Evolutionary conservation across 2,329 filamentous ascomycete species (phyloP).

Genomic region (Venturia aucupariae): DNA sequence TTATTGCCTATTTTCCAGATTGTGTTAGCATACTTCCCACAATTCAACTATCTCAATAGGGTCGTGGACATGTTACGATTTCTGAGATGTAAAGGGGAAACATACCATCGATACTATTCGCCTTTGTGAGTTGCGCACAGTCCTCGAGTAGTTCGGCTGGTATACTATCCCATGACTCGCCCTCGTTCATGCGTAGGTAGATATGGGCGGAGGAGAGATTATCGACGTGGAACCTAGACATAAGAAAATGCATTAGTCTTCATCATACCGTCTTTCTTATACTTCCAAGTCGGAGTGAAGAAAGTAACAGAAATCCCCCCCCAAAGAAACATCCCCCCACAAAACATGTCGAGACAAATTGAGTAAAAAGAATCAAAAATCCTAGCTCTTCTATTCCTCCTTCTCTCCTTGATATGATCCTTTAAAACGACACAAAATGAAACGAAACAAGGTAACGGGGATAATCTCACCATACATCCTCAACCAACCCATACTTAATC

Average conservation of each 20-base stretch:
- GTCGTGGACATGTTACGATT: too few species aligned
- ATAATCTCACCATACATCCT: slow-evolving; percentile 77
- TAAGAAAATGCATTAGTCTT: background rate
- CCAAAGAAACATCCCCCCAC: too few species aligned
- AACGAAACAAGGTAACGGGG: background rate
- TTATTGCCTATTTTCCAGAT: slow-evolving; percentile 70
- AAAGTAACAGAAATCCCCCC: too few species aligned
- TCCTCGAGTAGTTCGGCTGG: slow-evolving; percentile 67
- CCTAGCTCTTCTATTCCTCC: background rate
- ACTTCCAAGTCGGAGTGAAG: background rate
- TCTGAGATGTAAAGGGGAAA: background rate
- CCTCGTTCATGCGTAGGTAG: slow-evolving; percentile 75
- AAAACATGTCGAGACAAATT: too few species aligned
- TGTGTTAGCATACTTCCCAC: too few species aligned
- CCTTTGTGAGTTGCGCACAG: slow-evolving; percentile 95
- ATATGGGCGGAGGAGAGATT: slow-evolving; percentile 96
- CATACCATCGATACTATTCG: slow-evolving; percentile 90
- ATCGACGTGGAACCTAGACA: slow-evolving; percentile 73
- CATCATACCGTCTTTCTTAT: background rate
- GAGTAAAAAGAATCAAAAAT: too few species aligned
- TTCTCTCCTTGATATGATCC: too few species aligned
- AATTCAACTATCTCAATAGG: too few species aligned
- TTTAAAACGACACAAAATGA: too few species aligned
- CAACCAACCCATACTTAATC: slow-evolving; percentile 88
- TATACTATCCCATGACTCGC: slow-evolving; percentile 76